Conservation (phyloP, 73 alveolate genomes). For the Stentor roeselii region DNA sequence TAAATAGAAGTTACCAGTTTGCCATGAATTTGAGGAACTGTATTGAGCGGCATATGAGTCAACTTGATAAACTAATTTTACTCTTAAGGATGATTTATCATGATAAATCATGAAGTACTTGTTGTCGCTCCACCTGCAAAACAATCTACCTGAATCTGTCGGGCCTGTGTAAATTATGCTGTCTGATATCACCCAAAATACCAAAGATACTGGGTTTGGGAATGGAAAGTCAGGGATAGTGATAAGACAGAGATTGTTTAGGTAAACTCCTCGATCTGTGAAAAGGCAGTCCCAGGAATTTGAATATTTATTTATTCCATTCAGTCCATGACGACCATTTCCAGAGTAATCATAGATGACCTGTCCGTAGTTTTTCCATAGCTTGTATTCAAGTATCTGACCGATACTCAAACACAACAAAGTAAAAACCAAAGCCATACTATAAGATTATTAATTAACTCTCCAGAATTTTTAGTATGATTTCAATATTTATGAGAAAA, state of each 20-base stretch:
- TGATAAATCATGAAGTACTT: background rate
- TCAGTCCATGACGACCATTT: background rate
- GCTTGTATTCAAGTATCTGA: background rate
- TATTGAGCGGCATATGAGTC: background rate
- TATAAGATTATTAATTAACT: too few relatives aligned
- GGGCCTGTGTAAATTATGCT: too few relatives aligned
- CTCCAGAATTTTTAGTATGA: too few relatives aligned
- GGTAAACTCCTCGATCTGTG: background rate
- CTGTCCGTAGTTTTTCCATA: background rate
- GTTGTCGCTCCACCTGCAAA: background rate
- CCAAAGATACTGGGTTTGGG: background rate
- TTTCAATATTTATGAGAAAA: too few relatives aligned
- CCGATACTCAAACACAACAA: too few relatives aligned
- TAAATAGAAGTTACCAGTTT: background rate
- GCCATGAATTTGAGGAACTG: background rate
- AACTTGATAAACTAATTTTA: too few relatives aligned
- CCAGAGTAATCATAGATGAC: background rate
- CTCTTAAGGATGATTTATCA: background rate
- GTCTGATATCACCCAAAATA: background rate
- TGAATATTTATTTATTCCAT: background rate
- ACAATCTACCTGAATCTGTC: background rate
- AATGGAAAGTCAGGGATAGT: background rate
- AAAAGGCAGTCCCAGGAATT: background rate
- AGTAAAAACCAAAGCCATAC: too few relatives aligned
- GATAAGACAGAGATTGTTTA: background rate